Base-by-base conservation (phyloP, 805 yeast species). In the Myxozyma neotropica region DNA sequence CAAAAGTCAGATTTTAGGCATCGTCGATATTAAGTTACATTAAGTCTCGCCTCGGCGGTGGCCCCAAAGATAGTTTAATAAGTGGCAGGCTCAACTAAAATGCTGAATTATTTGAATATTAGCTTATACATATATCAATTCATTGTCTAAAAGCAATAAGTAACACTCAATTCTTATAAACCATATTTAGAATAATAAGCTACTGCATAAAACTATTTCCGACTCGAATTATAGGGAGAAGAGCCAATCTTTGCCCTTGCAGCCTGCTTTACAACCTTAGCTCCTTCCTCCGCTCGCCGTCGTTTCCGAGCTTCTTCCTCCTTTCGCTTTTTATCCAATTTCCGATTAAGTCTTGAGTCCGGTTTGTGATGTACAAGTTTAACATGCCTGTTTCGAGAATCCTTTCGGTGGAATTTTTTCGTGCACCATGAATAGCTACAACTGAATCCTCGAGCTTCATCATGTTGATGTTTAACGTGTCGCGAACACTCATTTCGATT, bases 341-440 rank as follows among this genome's bases (percentile, higher is more conserved):
- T 62, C 24, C 58, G 51, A 39, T 62, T 62, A 29, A 76, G 74
- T 43, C 81, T 68, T 31, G 81, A 76, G 38, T 69, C 63, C 27
- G 65, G 68, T 68, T 77, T 78, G 55, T 76, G 77, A 59, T 76
- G 80, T 29, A 75, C 77, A 21, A 72, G 67, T 48, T 65, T 64
- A 17, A 64, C 61, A 56, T 76, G 80, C 21, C 80, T 67, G 46
- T 72, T 72, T 43, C 73, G 59, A 15, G 75, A 69, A 51, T 76
- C 80, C 47, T 64, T 59, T 17, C 75, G 66, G 10, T 67, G 63
- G 59, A 72, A 72, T 21, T 42, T 29, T 59, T 69, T 69, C 31
- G 55, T 44, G 27, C 59, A 72, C 43, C 53, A 57, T 3, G 36
- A 39, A 43, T 57, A 53, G 49, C 63, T 50, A 57, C 74, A 69